Evolutionary conservation across 495 filamentous ascomycete genomes (phyloP).

Genomic region (Penicillium atrosanguineum): DNA sequence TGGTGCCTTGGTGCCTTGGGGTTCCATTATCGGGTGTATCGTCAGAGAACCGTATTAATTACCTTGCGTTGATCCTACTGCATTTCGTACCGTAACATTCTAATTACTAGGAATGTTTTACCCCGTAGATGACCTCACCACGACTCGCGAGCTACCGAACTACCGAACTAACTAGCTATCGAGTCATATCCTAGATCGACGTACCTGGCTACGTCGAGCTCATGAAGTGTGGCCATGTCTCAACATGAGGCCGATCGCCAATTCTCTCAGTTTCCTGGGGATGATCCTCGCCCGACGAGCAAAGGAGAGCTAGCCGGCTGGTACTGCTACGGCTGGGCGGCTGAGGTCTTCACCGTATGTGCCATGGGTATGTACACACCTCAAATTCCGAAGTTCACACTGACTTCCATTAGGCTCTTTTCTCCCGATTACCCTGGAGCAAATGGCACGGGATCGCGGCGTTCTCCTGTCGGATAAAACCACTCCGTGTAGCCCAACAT

Average conservation of each 20-base stretch:
- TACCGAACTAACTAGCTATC: neutral
- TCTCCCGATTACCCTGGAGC: constrained; percentile 94
- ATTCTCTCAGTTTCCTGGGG: constrained; percentile 62
- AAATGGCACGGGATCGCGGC: constrained; percentile 85
- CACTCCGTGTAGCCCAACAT: constrained; percentile 63
- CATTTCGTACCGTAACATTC: neutral
- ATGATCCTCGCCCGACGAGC: constrained; percentile 87
- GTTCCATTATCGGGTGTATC: constrained; percentile 1
- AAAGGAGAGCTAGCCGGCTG: constrained; percentile 85
- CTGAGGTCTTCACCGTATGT: constrained; percentile 97
- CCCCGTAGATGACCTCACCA: constrained; percentile 18
- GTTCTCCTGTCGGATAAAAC: constrained; percentile 73
- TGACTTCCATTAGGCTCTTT: constrained; percentile 67
- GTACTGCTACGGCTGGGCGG: constrained; percentile 96
- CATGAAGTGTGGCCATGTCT: constrained; percentile 11
- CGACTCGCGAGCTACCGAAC: neutral
- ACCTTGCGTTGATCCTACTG: neutral
- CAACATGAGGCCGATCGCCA: constrained; percentile 19
- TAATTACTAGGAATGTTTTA: constrained; percentile 9
- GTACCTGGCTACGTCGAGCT: neutral
- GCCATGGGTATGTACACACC: constrained; percentile 59
- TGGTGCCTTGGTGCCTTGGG: constrained; percentile 26
- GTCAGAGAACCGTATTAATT: constrained; percentile 3
- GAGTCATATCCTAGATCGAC: neutral
- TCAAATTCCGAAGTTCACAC: neutral